phyloP scores from a whole-genome alignment of 2,329 filamentous ascomycete species.

The Tolypocladium guangdongense region DNA sequence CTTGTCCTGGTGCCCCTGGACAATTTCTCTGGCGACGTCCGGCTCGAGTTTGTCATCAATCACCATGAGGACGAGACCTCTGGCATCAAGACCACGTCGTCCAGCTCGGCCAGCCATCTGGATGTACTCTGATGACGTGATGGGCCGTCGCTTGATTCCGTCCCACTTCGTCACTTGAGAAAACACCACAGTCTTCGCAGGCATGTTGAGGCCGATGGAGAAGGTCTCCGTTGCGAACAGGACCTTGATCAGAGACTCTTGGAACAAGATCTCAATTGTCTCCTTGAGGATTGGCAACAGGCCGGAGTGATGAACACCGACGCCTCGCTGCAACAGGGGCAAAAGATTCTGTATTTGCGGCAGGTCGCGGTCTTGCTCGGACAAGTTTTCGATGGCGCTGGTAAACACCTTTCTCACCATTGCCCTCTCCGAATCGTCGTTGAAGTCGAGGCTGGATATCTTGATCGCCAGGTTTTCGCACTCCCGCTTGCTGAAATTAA shows the following conservation, averaged over 20 bases:
- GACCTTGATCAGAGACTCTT: constrained; percentile 95
- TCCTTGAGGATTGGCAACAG: constrained; percentile 93
- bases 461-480: constrained; percentile 84
- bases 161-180: constrained; percentile 95
- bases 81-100: constrained; percentile 91
- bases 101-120: constrained; percentile 98
- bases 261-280: constrained; percentile 97
- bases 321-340: constrained; percentile 78
- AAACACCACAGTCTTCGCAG: constrained; percentile 98
- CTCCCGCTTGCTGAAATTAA: constrained; percentile 98
- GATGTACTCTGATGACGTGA: constrained; percentile 92
- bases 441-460: constrained; percentile 82
- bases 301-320: constrained; percentile 95
- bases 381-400: constrained; percentile 85
- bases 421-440: constrained; percentile 87
- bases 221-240: constrained; percentile 97
- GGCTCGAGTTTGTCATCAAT: constrained; percentile 95
- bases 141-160: constrained; percentile 65
- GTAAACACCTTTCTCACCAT: constrained; percentile 93
- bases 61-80: constrained; percentile 99
- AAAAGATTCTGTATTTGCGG: constrained; percentile 88
- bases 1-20: constrained; percentile 91
- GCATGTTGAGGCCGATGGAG: constrained; percentile 98
- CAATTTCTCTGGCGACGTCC: constrained; percentile 84
- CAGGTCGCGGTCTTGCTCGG: constrained; percentile 78